Base-by-base conservation (phyloP, 2,329 filamentous ascomycete genomes). In the Ambrosiella xylebori region DNA sequence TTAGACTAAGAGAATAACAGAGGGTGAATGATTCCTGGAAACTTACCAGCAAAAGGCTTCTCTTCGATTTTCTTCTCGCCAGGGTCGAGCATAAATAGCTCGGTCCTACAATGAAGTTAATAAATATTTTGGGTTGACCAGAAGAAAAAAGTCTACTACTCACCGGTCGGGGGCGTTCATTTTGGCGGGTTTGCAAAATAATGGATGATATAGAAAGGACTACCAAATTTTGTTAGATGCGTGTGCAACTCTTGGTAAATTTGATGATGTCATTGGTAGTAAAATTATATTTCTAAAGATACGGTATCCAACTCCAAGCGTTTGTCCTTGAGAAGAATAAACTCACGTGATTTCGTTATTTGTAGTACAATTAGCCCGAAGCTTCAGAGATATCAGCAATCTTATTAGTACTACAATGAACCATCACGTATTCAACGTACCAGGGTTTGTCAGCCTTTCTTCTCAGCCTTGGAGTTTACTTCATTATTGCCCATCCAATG, bases 1-100 rank as follows among this genome's bases (percentile, higher is more conserved):
- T 44, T 44, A 56, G 9, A 17, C n/a, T 36, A 13, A 13, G 15
- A 13, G 8, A 47, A 15, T 44, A 38, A 13, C 15, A 13, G 4
- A 27, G 39, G 0, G 15, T 19, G 7, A 40, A 3, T 7, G 54
- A 11, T 27, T 15, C 12, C 51, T 53, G 27, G 27, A 56, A 55
- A 15, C 51, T 71, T 76, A 95, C 91, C 88, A 59, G 90, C 93
- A 68, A 95, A 93, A 6, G 88, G 78, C 67, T 86, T 85, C 71
- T 89, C 84, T 61, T 89, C 85, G 60, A 95, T 88, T 73, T 96
- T 97, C 76, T 91, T 93, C 78, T 98, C 88, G 62, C 85, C 89
- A 54, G 89, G 85, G 45, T 72, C 80, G 61, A 97, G 85, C 63
- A 96, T 74, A 74, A 96, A 97, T 54, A 94, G 81, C 76, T 97